A percentile compares a stretch with the other conserved stretches of the same genome.
phyloP scores from a whole-genome alignment of 148 eudicot genomes.

The Cornus suecica region DNA sequence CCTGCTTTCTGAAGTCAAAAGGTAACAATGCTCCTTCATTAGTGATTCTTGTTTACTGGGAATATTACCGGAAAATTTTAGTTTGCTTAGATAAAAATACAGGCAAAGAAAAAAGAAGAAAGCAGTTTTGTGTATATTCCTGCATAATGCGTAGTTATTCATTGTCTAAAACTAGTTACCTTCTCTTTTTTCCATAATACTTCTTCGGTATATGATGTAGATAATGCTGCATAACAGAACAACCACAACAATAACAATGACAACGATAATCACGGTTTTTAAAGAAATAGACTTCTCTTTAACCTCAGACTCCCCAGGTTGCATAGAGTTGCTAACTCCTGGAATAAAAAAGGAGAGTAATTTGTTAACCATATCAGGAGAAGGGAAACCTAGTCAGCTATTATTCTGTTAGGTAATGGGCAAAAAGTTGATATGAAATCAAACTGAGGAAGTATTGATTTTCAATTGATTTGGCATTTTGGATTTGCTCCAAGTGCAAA shows the following conservation, averaged over 20 bases:
- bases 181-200: background rate
- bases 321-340: background rate
- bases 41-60: background rate
- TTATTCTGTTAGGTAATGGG: background rate
- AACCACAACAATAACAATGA: background rate
- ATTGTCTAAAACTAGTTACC: background rate
- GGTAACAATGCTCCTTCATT: background rate
- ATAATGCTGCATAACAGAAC: background rate
- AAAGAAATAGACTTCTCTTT: background rate
- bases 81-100: background rate
- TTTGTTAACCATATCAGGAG: background rate
- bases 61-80: background rate
- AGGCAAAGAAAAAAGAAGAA: too few species aligned
- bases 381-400: background rate
- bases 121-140: too few species aligned
- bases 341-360: background rate
- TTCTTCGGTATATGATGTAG: background rate
- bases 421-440: background rate
- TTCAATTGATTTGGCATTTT: too few species aligned
- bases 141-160: background rate
- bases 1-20: constrained; percentile 2
- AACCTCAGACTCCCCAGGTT: background rate
- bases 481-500: too few species aligned
- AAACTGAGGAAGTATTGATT: background rate
- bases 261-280: background rate